Conservation (phyloP, 2,329 filamentous ascomycete species). For the Botrytis squamosa region DNA sequence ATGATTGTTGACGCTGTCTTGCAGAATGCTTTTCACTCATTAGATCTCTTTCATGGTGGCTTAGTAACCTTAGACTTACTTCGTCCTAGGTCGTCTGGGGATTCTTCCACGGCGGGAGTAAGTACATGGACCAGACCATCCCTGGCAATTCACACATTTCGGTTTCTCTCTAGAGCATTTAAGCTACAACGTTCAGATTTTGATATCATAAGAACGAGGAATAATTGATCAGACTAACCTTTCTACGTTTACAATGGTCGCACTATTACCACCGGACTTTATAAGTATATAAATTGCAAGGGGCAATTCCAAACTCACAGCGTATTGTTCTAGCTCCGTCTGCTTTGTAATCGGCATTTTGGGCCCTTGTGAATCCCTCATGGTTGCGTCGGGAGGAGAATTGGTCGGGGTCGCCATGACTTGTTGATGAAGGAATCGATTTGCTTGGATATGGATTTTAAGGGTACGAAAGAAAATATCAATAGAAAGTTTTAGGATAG, state of each 20-base stretch:
- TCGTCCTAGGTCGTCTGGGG: slow-evolving; percentile 18
- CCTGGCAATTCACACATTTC: slow-evolving; percentile 22
- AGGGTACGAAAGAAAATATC: background rate
- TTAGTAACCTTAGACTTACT: slow-evolving; percentile 6
- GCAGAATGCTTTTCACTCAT: background rate
- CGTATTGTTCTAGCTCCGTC: background rate
- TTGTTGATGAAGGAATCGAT: background rate
- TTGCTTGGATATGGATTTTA: background rate
- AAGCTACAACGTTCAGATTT: background rate
- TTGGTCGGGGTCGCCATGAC: background rate
- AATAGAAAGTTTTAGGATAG: background rate
- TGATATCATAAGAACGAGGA: background rate
- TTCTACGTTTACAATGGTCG: slow-evolving; percentile 9
- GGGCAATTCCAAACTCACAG: background rate
- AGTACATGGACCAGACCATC: slow-evolving; percentile 20
- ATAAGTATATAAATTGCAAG: background rate
- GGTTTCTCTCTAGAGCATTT: slow-evolving; percentile 26
- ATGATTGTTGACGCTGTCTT: background rate
- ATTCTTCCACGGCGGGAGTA: slow-evolving; percentile 25
- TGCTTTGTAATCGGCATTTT: background rate
- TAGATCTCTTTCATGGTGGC: background rate
- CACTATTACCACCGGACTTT: background rate
- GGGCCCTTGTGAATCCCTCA: background rate
- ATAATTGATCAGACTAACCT: background rate
- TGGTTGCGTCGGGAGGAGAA: background rate